A percentile compares a stretch with the other conserved stretches of the same genome.
Evolutionary conservation across 805 yeast genomes (phyloP).

Genomic region (Metschnikowia koreensis): DNA sequence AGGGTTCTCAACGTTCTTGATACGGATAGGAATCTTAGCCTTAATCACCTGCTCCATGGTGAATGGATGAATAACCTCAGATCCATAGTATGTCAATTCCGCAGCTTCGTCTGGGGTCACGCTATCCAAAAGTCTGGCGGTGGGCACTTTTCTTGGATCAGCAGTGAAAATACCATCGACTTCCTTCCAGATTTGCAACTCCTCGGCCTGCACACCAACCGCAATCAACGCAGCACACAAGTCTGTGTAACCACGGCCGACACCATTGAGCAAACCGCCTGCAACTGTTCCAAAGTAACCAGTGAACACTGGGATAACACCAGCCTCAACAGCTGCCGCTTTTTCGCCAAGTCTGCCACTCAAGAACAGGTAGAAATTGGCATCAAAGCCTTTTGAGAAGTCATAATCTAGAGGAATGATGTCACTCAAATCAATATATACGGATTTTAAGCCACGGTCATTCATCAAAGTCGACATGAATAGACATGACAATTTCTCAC

Average conservation of each 20-base stretch:
- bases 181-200: conserved; percentile 97
- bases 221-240: conserved; percentile 96
- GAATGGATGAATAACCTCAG: conserved; percentile 97
- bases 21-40: conserved; percentile 94
- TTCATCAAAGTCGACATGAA: conserved; percentile 84
- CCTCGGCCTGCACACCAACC: conserved; percentile 89
- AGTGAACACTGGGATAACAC: conserved; percentile 81
- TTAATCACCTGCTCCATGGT: conserved; percentile 98
- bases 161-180: conserved; percentile 99
- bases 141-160: conserved; percentile 92
- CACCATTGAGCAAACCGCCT: conserved; percentile 88
- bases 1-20: conserved; percentile 94
- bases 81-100: conserved; percentile 94
- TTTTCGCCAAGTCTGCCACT: conserved; percentile 51
- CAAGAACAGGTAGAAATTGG: conserved; percentile 57
- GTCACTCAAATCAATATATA: conserved; percentile 74
- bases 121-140: conserved; percentile 77
- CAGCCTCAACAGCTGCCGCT: conserved; percentile 40
- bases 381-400: conserved; percentile 60
- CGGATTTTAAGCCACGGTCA: conserved; percentile 76
- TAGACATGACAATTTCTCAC: conserved; percentile 88
- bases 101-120: conserved; percentile 99
- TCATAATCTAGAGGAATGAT: conserved; percentile 65
- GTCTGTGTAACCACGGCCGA: conserved; percentile 97
- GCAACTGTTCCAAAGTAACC: conserved; percentile 97